Conservation (phyloP, 345 rosid genomes). For the Linum trigynum region DNA sequence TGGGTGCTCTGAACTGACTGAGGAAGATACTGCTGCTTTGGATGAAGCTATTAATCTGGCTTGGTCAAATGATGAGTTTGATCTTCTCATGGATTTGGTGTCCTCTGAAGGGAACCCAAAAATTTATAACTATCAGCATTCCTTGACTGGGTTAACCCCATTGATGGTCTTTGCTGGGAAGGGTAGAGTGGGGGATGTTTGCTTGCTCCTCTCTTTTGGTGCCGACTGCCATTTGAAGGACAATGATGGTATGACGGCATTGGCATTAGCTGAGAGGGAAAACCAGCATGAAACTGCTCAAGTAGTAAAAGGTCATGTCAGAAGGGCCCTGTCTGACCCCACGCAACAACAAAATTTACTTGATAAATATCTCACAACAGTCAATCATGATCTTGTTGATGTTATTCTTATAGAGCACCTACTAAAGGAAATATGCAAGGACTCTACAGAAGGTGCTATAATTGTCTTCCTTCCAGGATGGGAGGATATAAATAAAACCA, state of each 20-base stretch:
- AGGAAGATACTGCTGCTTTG: constrained; percentile 56
- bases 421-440: constrained; percentile 57
- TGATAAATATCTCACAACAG: constrained; percentile 53
- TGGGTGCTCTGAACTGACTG: constrained; percentile 37
- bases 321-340: constrained; percentile 27
- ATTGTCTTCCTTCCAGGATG: constrained; percentile 96
- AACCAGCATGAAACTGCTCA: constrained; percentile 63
- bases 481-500: constrained; percentile 75
- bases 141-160: constrained; percentile 59
- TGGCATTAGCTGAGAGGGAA: constrained; percentile 56
- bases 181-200: constrained; percentile 71
- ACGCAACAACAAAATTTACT: constrained; percentile 40
- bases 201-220: constrained; percentile 77
- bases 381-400: constrained; percentile 61
- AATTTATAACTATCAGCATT: constrained; percentile 68
- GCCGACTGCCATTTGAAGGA: constrained; percentile 52
- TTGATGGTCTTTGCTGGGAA: constrained; percentile 84
- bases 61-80: constrained; percentile 76
- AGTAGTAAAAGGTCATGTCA: constrained; percentile 42
- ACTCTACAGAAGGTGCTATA: constrained; percentile 73
- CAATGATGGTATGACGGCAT: constrained; percentile 56
- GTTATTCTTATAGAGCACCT: constrained; percentile 65
- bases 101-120: constrained; percentile 43
- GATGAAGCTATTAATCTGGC: constrained; percentile 79
- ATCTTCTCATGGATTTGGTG: constrained; percentile 61